These are phyloP conservation scores for Dacryopinax spathularia DNA, from an alignment of 768 basidiomycete genomes.

Conservation along the genomic window DNA sequence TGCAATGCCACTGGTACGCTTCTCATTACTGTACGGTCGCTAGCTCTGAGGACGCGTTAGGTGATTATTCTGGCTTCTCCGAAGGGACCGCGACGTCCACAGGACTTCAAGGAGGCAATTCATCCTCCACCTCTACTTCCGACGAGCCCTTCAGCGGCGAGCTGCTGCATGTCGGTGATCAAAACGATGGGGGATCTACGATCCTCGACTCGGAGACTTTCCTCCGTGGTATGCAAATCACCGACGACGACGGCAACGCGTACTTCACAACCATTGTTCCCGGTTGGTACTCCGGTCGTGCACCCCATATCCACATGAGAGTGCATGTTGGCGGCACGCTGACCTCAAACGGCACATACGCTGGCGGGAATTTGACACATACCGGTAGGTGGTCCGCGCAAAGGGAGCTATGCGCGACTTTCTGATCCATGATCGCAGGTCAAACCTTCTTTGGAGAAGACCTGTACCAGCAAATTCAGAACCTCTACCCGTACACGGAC, in stretches of 20 bases:
- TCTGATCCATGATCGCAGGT: background rate
- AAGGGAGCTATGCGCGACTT: background rate
- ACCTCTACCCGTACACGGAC: background rate
- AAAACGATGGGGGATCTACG: background rate
- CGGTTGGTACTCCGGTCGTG: slow-evolving; percentile 8
- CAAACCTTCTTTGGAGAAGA: slow-evolving; percentile 8
- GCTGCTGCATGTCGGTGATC: background rate
- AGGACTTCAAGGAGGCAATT: background rate
- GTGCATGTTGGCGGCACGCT: slow-evolving; percentile 7
- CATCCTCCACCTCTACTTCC: background rate
- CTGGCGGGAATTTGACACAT: slow-evolving; percentile 8
- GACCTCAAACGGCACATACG: slow-evolving; percentile 8
- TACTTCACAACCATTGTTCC: slow-evolving; percentile 5
- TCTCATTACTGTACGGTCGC: background rate
- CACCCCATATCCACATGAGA: slow-evolving; percentile 6
- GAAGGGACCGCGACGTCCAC: background rate
- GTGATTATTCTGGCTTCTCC: background rate
- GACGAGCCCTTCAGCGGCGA: slow-evolving; percentile 1
- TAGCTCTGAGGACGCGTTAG: background rate
- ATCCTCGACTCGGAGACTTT: slow-evolving; percentile 1
- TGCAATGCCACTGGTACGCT: background rate
- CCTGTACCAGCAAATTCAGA: background rate
- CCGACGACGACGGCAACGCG: slow-evolving; percentile 4
- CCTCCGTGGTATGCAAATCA: slow-evolving; percentile 5
- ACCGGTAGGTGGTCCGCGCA: background rate